Base-by-base conservation (phyloP, 1,284 basidiomycete species). In the Singerocomus inundabilis region DNA sequence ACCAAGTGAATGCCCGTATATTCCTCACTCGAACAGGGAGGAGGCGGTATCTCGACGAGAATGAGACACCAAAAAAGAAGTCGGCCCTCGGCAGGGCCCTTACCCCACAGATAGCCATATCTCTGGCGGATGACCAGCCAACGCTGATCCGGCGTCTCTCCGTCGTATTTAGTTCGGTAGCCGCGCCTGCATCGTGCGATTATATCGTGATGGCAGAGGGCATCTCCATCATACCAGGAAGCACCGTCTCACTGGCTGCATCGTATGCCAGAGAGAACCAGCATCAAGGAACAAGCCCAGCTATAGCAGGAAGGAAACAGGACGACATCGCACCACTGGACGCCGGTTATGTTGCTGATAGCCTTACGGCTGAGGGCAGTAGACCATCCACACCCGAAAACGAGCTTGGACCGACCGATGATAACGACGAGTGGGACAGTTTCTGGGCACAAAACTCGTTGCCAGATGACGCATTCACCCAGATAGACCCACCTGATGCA, bases 1-100 rank as follows among this genome's bases (percentile, higher is more conserved):
- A 95, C 66, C 86, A 90, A 54, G 75, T 97, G 52, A 94, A 94
- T 55, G 77, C 77, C 4, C 79, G 94, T 11, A 78, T 97, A 48
- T 85, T 96, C 78, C 75, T 96, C 41, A 81, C 79, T 40, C 79
- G 91, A 15, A 94, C 93, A 0, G 80, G 80, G 6, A 74, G 91
- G 49, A 74, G 85, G 51, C 75, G 81, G 33, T 73, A 83, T 55
- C 57, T 88, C 8, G 71, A 77, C 30, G 70, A 69, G 36, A 36
- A 28, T 16, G 64, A 69, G 37, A 49, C 33, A 1, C 48, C 51
- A 0, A 44, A 41, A 30, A 69, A 67, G 33, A 48, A 55, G 15
- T 49, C 36, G 15, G 36, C 34, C 3, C 11, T 46, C 5, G 44
- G 28, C 13, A 21, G 21, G 10, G 15, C 12, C 16, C 15, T 48